Evolutionary conservation across 2,329 filamentous ascomycete genomes (phyloP).

Genomic region (Aspergillus sp.): DNA sequence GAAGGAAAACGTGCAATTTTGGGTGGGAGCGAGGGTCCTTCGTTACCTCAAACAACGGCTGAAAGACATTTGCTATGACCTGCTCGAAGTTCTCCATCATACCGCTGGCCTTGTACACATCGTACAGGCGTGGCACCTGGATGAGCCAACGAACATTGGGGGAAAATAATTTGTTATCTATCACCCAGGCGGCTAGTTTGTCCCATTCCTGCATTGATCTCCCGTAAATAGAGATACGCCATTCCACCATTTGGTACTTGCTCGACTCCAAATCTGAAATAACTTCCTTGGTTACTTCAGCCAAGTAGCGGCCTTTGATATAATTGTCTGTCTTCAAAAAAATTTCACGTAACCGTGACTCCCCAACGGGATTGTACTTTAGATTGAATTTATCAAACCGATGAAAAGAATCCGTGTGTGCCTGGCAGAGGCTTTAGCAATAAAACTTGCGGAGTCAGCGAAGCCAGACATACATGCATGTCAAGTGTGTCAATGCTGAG

Average conservation of each 20-base stretch:
- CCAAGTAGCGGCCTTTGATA: slow-evolving; percentile 89
- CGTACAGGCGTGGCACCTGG: slow-evolving; percentile 87
- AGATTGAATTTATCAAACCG: slow-evolving; percentile 99
- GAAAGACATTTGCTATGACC: slow-evolving; percentile 83
- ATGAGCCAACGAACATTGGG: slow-evolving; percentile 97
- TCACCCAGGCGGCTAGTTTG: slow-evolving; percentile 91
- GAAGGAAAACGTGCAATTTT: slow-evolving; percentile 88
- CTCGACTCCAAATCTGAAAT: slow-evolving; percentile 94
- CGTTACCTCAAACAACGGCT: slow-evolving; percentile 90
- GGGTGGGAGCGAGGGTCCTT: slow-evolving; percentile 77
- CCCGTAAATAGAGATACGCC: slow-evolving; percentile 96
- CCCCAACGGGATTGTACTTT: slow-evolving; percentile 96
- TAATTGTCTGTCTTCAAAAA: slow-evolving; percentile 98
- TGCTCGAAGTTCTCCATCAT: slow-evolving; percentile 87
- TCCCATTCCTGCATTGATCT: slow-evolving; percentile 92
- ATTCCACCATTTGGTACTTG: slow-evolving; percentile 99
- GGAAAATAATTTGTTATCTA: slow-evolving; percentile 96
- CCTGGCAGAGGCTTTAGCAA: slow-evolving; percentile 41
- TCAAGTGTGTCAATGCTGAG: slow-evolving; percentile 96
- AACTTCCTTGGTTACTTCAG: slow-evolving; percentile 96
- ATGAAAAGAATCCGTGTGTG: slow-evolving; percentile 95
- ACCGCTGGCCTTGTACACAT: slow-evolving; percentile 85
- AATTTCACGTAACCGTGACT: slow-evolving; percentile 92
- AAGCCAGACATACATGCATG: slow-evolving; percentile 68
- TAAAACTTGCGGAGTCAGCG: slow-evolving; percentile 1